Base-by-base conservation (phyloP, 2,329 filamentous ascomycete species). In the Colletotrichum sp. region DNA sequence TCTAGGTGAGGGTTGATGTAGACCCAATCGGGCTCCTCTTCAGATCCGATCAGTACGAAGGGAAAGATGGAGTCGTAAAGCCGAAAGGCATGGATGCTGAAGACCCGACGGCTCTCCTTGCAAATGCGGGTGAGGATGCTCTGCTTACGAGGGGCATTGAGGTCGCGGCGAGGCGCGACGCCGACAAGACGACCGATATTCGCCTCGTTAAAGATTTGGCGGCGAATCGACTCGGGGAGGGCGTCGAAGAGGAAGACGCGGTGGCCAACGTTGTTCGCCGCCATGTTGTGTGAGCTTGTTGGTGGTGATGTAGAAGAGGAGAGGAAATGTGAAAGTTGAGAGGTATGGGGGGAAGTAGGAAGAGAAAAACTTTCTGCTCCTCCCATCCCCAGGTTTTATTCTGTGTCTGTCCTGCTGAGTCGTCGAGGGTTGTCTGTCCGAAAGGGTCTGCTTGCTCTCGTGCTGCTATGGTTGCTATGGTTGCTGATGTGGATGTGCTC, bases 121-220 rank as follows among this genome's bases (percentile, higher is more conserved):
- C n/a, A 49, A 26, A 57, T 57, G 44, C 55, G n/a, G n/a, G 24
- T 13, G 5, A 49, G n/a, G 18, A 68, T 26, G n/a, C 39, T 44
- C 39, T 44, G 39, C 39, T 44, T 44, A 44, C 28, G 65, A 32
- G 30, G 34, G 44, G 44, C 65, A 32, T 18, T 28, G 18, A 4
- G 16, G 30, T 67, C 65, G 16, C 10, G 26, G 44, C 21, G 15
- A 18, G 65, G 65, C 21, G 15, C 9, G 28, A 34, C 30, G 3
- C 65, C 65, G n/a, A 68, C 13, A 10, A 57, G 12, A 24, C 65
- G 65, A 8, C 5, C 13, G 8, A 24, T 34, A 9, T 32, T 16
- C 28, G 18, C 18, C 18, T 13, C n/a, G 59, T n/a, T 59, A 0
- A 34, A 32, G 6, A 62, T 34, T 1, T 1, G 3, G 0, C 6